Conservation (phyloP, 805 yeast genomes). For the Myxozyma udenii region DNA sequence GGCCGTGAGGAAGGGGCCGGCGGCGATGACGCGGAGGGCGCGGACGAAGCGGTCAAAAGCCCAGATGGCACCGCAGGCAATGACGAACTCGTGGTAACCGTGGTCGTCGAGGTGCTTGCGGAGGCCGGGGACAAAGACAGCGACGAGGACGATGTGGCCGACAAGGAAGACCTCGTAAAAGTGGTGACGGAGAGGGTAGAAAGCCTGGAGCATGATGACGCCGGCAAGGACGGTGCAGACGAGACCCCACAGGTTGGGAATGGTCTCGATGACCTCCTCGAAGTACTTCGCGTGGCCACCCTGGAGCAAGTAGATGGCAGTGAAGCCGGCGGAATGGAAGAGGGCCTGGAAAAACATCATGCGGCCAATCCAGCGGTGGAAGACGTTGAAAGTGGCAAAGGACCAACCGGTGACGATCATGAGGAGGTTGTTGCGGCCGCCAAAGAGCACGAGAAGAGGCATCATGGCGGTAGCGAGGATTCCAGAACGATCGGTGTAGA, state of each 20-base stretch:
- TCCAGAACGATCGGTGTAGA: slow-evolving; percentile 31
- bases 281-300: neutral
- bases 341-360: slow-evolving; percentile 13
- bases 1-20: slow-evolving; percentile 5
- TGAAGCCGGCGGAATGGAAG: slow-evolving; percentile 10
- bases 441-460: slow-evolving; percentile 61
- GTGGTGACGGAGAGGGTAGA: slow-evolving; percentile 13
- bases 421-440: slow-evolving; percentile 70
- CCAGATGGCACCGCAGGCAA: slow-evolving; percentile 65
- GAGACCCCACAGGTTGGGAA: neutral
- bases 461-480: slow-evolving; percentile 34
- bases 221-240: slow-evolving; percentile 8
- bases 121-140: slow-evolving; percentile 51
- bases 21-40: slow-evolving; percentile 43
- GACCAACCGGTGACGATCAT: slow-evolving; percentile 60
- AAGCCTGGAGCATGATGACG: slow-evolving; percentile 9
- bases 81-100: slow-evolving; percentile 43
- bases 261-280: neutral
- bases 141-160: slow-evolving; percentile 56
- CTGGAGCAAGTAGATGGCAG: slow-evolving; percentile 2
- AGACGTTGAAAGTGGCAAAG: slow-evolving; percentile 55
- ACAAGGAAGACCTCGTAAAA: slow-evolving; percentile 59
- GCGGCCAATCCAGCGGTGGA: slow-evolving; percentile 56
- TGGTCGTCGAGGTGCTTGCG: slow-evolving; percentile 59
- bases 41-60: slow-evolving; percentile 61